These are phyloP conservation scores for Pseudotulostoma volvatum DNA, from an alignment of 495 filamentous ascomycete genomes.

Conservation along the genomic window DNA sequence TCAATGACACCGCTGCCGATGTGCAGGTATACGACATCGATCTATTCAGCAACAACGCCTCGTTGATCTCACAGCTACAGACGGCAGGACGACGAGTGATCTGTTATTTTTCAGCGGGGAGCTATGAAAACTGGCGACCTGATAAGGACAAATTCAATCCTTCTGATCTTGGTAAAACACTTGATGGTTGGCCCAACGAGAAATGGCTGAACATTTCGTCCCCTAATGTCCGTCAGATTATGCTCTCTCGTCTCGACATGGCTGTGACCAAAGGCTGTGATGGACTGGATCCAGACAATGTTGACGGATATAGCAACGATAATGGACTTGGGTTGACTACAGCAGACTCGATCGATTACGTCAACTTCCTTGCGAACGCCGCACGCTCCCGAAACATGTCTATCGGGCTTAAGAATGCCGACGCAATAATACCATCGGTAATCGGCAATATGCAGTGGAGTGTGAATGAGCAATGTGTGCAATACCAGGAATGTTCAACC, in stretches of 20 bases:
- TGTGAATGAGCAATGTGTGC: constrained; percentile 58
- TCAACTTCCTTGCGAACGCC: constrained; percentile 40
- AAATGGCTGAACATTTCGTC: constrained; percentile 46
- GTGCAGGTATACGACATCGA: constrained; percentile 45
- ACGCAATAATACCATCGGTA: constrained; percentile 38
- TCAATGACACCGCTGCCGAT: constrained; percentile 29
- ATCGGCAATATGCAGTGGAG: constrained; percentile 44
- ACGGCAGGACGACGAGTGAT: constrained; percentile 38
- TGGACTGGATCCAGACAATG: constrained; percentile 56
- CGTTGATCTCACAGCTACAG: constrained; percentile 33
- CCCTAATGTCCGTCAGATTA: constrained; percentile 40
- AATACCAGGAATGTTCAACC: constrained; percentile 39
- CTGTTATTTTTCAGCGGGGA: constrained; percentile 61
- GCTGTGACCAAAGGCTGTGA: constrained; percentile 47
- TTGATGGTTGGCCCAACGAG: constrained; percentile 51
- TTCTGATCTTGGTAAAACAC: constrained; percentile 32
- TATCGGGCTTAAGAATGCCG: constrained; percentile 52
- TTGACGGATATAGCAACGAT: constrained; percentile 46
- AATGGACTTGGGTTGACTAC: constrained; percentile 41
- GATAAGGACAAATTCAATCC: constrained; percentile 37
- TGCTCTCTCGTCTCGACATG: constrained; percentile 38
- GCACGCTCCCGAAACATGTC: constrained; percentile 32
- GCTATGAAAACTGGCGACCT: constrained; percentile 40
- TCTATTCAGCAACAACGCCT: constrained; percentile 34
- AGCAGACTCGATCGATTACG: constrained; percentile 37